phyloP scores from a whole-genome alignment of 1,284 basidiomycete genomes.

The Austroboletus niveus region DNA sequence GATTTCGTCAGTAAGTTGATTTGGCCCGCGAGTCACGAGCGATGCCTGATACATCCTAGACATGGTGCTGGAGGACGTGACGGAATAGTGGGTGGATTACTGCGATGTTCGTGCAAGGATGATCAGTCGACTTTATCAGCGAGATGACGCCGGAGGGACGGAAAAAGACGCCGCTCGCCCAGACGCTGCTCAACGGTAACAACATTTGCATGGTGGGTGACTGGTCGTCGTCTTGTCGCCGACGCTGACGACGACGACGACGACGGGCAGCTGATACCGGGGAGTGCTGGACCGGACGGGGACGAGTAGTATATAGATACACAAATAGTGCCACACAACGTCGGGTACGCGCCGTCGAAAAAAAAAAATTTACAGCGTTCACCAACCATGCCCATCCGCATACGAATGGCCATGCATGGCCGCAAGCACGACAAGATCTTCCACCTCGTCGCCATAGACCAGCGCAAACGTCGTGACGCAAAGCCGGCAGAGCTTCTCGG shows the following conservation, averaged over 20 bases:
- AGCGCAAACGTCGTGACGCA: conserved; percentile 77
- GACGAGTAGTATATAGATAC: background rate
- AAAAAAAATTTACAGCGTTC: too few relatives aligned
- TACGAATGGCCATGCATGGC: conserved; percentile 87
- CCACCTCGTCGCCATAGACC: conserved; percentile 86
- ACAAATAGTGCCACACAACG: conserved; percentile 29
- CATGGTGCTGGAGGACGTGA: conserved; percentile 98
- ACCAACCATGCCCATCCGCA: conserved; percentile 72
- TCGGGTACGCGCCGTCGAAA: too few relatives aligned
- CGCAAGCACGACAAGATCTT: conserved; percentile 77
- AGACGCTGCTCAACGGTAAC: conserved; percentile 95
- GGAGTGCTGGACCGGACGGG: conserved; percentile 69
- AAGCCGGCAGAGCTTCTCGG: conserved; percentile 89
- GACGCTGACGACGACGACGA: background rate
- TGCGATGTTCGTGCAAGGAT: background rate
- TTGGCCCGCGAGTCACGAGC: background rate
- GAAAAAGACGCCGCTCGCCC: conserved; percentile 81
- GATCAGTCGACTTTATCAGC: conserved; percentile 46
- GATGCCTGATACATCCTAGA: conserved; percentile 48
- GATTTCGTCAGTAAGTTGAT: conserved; percentile 95
- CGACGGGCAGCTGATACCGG: conserved; percentile 63
- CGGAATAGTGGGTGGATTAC: conserved; percentile 74
- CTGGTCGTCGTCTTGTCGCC: background rate
- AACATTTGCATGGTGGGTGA: conserved; percentile 92
- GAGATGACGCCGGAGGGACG: conserved; percentile 82